A percentile compares a stretch with the other conserved stretches of the same genome.
Conservation (phyloP, 306 rosid species). For the Pyrus communis region DNA sequence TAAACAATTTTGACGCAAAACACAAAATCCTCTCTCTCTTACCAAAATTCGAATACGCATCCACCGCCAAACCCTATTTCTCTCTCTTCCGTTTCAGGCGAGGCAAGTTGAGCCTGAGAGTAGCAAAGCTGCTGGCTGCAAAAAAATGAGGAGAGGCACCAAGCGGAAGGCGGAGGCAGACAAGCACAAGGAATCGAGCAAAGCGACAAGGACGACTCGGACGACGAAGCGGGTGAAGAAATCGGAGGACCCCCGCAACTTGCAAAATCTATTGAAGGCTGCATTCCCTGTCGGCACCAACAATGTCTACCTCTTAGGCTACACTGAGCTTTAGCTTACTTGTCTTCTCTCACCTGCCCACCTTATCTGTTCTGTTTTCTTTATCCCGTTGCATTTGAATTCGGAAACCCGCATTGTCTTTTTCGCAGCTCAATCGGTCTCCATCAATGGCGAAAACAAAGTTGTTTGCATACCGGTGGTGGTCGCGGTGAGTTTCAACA, state of each 20-base stretch:
- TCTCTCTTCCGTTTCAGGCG: background rate
- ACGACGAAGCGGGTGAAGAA: constrained; percentile 47
- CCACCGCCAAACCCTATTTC: constrained; percentile 7
- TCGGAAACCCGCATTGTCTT: constrained; percentile 7
- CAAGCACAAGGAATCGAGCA: background rate
- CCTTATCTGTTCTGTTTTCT: background rate
- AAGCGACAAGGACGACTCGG: constrained; percentile 12
- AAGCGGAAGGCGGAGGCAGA: constrained; percentile 38
- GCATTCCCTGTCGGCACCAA: constrained; percentile 36
- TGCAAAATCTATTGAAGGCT: constrained; percentile 43
- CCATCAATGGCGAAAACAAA: constrained; percentile 56
- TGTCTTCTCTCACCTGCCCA: background rate
- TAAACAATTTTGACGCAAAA: background rate
- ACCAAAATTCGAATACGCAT: constrained; percentile 21
- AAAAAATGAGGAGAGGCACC: constrained; percentile 39
- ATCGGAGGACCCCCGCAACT: constrained; percentile 38
- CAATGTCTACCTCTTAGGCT: constrained; percentile 73
- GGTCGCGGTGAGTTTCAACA: constrained; percentile 59
- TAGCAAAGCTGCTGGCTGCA: background rate
- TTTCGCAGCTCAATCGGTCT: constrained; percentile 72
- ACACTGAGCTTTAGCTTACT: constrained; percentile 40
- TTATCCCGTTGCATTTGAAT: background rate
- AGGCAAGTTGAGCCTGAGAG: background rate
- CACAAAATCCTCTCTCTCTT: background rate
- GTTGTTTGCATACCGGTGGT: constrained; percentile 69